Percentiles rank a stretch among this genome's conserved stretches.
These are phyloP conservation scores for Euclidium syriacum DNA, from an alignment of 345 rosid species.

Conservation along the genomic window DNA sequence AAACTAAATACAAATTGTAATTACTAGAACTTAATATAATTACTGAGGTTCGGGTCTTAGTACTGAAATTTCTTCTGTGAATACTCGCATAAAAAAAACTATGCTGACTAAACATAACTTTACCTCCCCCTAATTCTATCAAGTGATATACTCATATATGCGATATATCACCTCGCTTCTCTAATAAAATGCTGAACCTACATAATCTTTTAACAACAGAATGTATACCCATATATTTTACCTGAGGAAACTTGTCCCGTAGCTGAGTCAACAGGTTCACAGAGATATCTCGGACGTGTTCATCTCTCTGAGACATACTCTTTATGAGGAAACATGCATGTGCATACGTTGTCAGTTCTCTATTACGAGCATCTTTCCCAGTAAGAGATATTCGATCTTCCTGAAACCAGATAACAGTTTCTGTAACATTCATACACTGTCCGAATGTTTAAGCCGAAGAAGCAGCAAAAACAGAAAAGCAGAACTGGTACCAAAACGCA, in stretches of 20 bases:
- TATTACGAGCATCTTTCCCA: conserved; percentile 71
- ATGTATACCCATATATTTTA: conserved; percentile 22
- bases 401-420: conserved; percentile 48
- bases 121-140: not conserved
- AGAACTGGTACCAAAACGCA: conserved; percentile 2
- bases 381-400: conserved; percentile 77
- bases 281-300: conserved; percentile 79
- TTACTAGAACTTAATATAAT: not conserved
- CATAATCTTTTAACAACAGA: not conserved
- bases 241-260: conserved; percentile 98
- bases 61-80: not conserved
- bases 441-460: not conserved
- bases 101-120: not conserved
- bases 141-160: not conserved
- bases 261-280: conserved; percentile 84
- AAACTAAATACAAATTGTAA: not conserved
- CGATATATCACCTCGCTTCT: conserved; percentile 5
- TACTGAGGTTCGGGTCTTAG: conserved; percentile 8
- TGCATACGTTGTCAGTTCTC: conserved; percentile 74
- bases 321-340: conserved; percentile 92
- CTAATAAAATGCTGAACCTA: conserved; percentile 17
- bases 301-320: conserved; percentile 96
- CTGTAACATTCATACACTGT: conserved; percentile 11
- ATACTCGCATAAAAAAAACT: not conserved
- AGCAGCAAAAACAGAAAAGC: conserved; percentile 9